phyloP scores from a whole-genome alignment of 2,329 filamentous ascomycete species.

The Ophiostoma ulmi region DNA sequence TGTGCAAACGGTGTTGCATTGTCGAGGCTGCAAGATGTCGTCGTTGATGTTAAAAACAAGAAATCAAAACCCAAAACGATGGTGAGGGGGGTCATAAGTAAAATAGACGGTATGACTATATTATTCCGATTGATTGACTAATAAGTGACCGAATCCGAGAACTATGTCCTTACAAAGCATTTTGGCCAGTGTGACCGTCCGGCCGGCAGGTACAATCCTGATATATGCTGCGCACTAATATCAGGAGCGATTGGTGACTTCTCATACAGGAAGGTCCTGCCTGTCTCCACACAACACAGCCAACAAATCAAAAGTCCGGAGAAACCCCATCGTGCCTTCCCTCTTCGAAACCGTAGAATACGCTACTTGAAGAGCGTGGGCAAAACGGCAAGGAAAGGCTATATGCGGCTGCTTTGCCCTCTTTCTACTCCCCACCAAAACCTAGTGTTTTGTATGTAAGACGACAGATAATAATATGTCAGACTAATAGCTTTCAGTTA shows the following conservation, averaged over 20 bases:
- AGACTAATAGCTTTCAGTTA: not conserved
- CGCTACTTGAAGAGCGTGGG: not conserved
- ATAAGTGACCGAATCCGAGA: not conserved
- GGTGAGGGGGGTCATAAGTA: not conserved
- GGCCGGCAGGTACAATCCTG: not conserved
- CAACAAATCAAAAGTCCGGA: not conserved
- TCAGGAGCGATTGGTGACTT: not conserved
- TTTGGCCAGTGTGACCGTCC: not conserved
- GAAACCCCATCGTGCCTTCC: not conserved
- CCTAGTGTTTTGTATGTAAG: not conserved
- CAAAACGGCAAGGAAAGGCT: not conserved
- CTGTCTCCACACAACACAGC: not conserved
- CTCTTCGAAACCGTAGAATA: not conserved
- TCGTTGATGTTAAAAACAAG: not conserved
- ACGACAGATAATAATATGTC: not conserved
- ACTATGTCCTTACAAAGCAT: not conserved
- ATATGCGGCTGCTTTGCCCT: not conserved
- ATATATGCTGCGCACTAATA: not conserved
- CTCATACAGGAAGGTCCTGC: constrained; percentile 1
- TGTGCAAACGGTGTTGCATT: not conserved
- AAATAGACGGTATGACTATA: not conserved
- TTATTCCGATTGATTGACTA: not conserved
- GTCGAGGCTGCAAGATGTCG: not conserved
- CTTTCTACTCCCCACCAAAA: not conserved
- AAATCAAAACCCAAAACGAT: not conserved